Conservation (phyloP, 345 rosid species). For the Gossypium herbaceum region DNA sequence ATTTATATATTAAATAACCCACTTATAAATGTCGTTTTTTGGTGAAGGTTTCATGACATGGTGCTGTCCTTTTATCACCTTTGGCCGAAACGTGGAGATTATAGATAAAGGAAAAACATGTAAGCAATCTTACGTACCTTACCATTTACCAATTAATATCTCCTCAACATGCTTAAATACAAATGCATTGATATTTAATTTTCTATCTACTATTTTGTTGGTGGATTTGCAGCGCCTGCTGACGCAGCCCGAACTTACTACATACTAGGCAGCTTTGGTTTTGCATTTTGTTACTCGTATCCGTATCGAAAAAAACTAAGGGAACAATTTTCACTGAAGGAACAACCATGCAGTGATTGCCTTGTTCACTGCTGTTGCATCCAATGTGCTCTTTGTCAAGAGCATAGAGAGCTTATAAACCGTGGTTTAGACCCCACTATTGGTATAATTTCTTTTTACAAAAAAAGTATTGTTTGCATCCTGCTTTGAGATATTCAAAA, state of each 20-base stretch:
- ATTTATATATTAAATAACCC: background rate
- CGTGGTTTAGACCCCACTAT: background rate
- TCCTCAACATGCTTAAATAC: background rate
- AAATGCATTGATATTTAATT: background rate
- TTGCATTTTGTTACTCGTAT: background rate
- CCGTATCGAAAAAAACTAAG: slow-evolving; percentile 5
- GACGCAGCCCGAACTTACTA: background rate
- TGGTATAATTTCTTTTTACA: background rate
- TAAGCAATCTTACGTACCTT: background rate
- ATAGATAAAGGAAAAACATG: slow-evolving; percentile 3
- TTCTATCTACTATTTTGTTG: background rate
- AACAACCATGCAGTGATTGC: background rate
- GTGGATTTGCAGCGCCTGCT: background rate
- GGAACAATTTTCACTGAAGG: background rate
- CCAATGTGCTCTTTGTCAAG: slow-evolving; percentile 11
- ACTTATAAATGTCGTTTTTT: background rate
- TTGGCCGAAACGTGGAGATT: background rate
- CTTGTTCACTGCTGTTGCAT: slow-evolving; percentile 3
- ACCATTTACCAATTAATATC: background rate
- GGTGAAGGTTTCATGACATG: background rate
- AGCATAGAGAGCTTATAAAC: slow-evolving; percentile 1
- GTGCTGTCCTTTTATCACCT: background rate
- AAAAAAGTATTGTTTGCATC: background rate
- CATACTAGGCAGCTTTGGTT: background rate
- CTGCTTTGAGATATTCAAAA: background rate